Percentiles rank a stretch among this genome's conserved stretches.
These are phyloP conservation scores for Fusarium sp. DNA, from an alignment of 2,329 filamentous ascomycete genomes.

Conservation along the genomic window DNA sequence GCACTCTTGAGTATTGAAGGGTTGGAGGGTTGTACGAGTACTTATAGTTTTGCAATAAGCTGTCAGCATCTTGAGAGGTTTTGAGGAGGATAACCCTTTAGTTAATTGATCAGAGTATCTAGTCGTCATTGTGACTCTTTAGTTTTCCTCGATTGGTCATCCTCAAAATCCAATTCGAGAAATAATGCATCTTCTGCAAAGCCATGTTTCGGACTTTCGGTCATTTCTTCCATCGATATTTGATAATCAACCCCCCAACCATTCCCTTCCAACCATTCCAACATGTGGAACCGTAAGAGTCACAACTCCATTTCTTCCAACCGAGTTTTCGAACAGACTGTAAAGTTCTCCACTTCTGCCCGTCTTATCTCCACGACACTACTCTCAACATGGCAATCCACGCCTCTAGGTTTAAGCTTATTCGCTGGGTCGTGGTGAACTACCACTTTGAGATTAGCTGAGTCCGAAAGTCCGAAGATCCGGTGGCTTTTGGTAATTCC, in stretches of 20 bases:
- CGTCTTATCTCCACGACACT: neutral
- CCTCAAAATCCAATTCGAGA: neutral
- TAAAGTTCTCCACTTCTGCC: neutral
- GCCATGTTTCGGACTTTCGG: neutral
- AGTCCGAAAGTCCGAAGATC: conserved; percentile 1
- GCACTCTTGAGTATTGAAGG: neutral
- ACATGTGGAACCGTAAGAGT: neutral
- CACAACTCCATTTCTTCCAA: neutral
- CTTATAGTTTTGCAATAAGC: neutral
- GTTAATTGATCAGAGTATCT: too few relatives aligned
- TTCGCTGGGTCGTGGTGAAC: neutral
- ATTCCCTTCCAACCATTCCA: neutral
- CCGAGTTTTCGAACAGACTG: neutral
- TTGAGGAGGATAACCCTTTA: neutral
- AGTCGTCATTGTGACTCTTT: rapidly evolving
- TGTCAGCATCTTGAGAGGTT: neutral
- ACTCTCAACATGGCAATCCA: neutral
- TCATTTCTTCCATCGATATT: neutral
- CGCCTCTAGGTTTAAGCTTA: conserved; percentile 6
- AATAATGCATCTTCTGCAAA: neutral
- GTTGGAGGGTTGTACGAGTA: neutral
- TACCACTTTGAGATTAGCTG: neutral
- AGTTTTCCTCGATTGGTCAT: neutral
- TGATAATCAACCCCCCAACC: neutral
- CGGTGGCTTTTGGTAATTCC: neutral